Percentiles rank a stretch among this genome's conserved stretches.
Conservation (phyloP, 306 rosid genomes). For the Glycine soja region DNA sequence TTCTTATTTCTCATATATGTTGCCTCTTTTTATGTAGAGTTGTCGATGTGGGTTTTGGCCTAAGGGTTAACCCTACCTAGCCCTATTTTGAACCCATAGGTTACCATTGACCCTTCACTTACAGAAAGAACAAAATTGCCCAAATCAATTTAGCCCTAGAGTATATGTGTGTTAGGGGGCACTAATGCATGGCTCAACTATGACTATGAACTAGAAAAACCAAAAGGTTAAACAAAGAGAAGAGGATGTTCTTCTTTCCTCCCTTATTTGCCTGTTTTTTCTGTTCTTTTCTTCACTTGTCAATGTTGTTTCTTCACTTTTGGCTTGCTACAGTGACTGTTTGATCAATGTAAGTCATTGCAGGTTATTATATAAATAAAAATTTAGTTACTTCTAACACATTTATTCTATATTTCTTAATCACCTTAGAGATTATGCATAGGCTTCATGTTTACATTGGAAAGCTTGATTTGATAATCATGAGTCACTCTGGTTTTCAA, state of each 20-base stretch:
- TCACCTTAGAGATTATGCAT: neutral
- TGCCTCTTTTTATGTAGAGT: too few relatives aligned
- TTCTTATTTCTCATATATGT: too few relatives aligned
- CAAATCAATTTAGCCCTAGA: too few relatives aligned
- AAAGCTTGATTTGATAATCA: conserved; percentile 20
- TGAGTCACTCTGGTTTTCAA: conserved; percentile 21
- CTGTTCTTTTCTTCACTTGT: conserved; percentile 30
- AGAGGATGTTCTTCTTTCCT: conserved; percentile 18
- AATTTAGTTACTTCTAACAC: conserved; percentile 29
- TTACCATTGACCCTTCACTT: too few relatives aligned
- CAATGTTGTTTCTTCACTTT: conserved; percentile 17
- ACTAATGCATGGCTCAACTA: too few relatives aligned
- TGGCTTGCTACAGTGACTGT: conserved; percentile 40
- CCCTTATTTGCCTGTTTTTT: conserved; percentile 41
- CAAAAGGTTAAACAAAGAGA: conserved; percentile 17
- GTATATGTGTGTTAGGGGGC: too few relatives aligned
- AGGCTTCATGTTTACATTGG: conserved; percentile 15
- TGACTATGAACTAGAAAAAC: too few relatives aligned
- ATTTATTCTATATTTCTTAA: neutral
- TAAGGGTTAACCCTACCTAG: too few relatives aligned
- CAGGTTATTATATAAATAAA: conserved; percentile 49
- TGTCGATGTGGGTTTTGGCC: too few relatives aligned
- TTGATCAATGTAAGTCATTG: conserved; percentile 48
- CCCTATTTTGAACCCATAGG: too few relatives aligned
- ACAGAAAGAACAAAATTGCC: too few relatives aligned